phyloP scores from a whole-genome alignment of 2,329 filamentous ascomycete species.

The Aaosphaeria pasadenensis region DNA sequence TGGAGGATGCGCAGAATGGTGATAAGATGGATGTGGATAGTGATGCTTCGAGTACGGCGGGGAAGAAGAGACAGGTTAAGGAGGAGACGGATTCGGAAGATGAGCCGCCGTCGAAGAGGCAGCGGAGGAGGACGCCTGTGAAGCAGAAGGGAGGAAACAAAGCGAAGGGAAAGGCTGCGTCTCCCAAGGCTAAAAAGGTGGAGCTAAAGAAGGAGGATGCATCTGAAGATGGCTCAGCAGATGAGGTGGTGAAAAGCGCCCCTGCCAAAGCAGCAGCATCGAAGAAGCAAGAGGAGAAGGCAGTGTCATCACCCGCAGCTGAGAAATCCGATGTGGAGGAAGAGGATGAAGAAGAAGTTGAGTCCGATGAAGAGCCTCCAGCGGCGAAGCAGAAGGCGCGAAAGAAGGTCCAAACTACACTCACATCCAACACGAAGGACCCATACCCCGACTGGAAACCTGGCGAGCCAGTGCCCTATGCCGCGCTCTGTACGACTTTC shows the following conservation, averaged over 20 bases:
- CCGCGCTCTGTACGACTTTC: constrained; percentile 90
- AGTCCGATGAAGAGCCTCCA: constrained; percentile 64
- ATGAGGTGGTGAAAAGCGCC: constrained; percentile 12
- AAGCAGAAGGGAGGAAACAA: constrained; percentile 15
- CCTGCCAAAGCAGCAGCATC: constrained; percentile 11
- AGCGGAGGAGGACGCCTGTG: constrained; percentile 26
- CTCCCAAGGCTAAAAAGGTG: constrained; percentile 12
- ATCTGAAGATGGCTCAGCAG: constrained; percentile 15
- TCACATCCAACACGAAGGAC: constrained; percentile 68
- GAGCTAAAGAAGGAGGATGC: not conserved
- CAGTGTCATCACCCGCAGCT: constrained; percentile 12
- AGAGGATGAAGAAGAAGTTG: constrained; percentile 44
- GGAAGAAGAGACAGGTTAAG: constrained; percentile 29
- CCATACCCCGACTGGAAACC: constrained; percentile 95
- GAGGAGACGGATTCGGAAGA: constrained; percentile 34
- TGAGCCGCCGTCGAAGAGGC: constrained; percentile 34
- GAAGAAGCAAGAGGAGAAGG: constrained; percentile 17
- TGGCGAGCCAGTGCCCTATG: constrained; percentile 87
- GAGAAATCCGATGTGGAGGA: constrained; percentile 15
- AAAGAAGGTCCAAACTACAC: constrained; percentile 74
- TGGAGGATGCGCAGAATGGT: constrained; percentile 13
- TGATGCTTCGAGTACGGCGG: constrained; percentile 15
- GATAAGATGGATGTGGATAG: constrained; percentile 27
- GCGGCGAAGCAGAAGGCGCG: constrained; percentile 71
- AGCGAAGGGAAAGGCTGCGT: constrained; percentile 8